Evolutionary conservation across 176 grass and related monocot species (phyloP).

Genomic region (Oryza australiensis): DNA sequence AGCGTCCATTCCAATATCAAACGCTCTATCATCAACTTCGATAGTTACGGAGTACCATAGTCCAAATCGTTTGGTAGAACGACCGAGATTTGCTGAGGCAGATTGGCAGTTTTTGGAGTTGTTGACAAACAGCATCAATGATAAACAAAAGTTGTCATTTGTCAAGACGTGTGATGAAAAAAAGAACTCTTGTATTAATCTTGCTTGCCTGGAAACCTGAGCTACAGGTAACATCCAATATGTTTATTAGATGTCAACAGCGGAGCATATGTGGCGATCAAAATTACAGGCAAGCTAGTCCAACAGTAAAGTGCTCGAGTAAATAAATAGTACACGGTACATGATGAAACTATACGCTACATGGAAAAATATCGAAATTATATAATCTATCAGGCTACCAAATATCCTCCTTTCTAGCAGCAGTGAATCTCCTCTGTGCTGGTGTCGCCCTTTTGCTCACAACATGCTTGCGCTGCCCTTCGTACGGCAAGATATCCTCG

Average conservation of each 20-base stretch:
- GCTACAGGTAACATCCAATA: not conserved
- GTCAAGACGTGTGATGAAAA: not conserved
- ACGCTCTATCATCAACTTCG: too few species aligned
- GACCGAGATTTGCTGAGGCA: not conserved
- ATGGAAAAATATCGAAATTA: not conserved
- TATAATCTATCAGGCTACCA: not conserved
- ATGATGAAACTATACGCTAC: not conserved
- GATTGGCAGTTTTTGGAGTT: not conserved
- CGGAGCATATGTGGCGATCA: not conserved
- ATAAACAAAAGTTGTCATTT: not conserved
- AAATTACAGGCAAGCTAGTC: not conserved
- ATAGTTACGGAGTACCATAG: not conserved
- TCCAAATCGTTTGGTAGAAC: not conserved
- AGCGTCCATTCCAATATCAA: not conserved
- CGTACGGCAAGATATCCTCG: slow-evolving; percentile 24
- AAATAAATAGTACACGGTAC: not conserved
- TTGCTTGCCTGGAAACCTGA: not conserved
- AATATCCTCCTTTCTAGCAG: slow-evolving; percentile 19
- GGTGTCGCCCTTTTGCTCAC: slow-evolving; percentile 29
- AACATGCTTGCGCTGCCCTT: slow-evolving; percentile 31
- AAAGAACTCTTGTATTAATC: not conserved
- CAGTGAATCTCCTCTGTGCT: slow-evolving; percentile 43
- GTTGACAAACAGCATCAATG: not conserved
- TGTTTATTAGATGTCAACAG: too few species aligned
- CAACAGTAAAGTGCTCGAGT: not conserved